Conservation (phyloP, 1,139 yeast species). For the Zhuliangozyma blackwelliae region DNA sequence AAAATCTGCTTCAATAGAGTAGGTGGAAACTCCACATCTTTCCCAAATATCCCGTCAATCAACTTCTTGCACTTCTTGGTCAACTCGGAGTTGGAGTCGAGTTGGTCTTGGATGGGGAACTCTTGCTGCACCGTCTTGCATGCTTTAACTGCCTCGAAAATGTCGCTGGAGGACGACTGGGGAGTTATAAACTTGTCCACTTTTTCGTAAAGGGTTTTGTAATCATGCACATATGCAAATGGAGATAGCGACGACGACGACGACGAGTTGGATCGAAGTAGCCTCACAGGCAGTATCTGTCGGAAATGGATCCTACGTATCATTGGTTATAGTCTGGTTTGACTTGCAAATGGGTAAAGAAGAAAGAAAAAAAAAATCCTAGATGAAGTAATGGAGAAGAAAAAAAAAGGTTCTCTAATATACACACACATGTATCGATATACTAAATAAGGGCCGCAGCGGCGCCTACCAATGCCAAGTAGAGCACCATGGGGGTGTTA, state of each 20-base stretch:
- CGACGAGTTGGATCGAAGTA: conserved; percentile 4
- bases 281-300: conserved; percentile 1
- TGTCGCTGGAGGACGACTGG: conserved; percentile 3
- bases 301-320: too few species aligned
- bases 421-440: too few species aligned
- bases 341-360: too few species aligned
- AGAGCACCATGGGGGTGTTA: too few species aligned
- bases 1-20: conserved; percentile 27
- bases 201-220: conserved; percentile 5
- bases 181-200: conserved; percentile 6
- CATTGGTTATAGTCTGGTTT: too few species aligned
- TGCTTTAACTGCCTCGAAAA: conserved; percentile 17
- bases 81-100: conserved; percentile 13
- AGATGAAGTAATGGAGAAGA: too few species aligned
- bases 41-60: conserved; percentile 17
- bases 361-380: too few species aligned
- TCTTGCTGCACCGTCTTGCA: conserved; percentile 18
- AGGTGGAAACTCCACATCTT: conserved; percentile 18
- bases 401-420: too few species aligned
- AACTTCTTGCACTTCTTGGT: conserved; percentile 14
- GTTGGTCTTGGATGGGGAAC: conserved; percentile 10
- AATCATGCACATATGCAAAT: conserved; percentile 14
- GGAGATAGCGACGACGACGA: conserved; percentile 1
- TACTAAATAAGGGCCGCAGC: too few species aligned
- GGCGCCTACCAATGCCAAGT: conserved; percentile 3